Percentiles rank a stretch among this genome's conserved stretches.
Evolutionary conservation across 768 basidiomycete species (phyloP).

Genomic region (Dentipellis fragilis): DNA sequence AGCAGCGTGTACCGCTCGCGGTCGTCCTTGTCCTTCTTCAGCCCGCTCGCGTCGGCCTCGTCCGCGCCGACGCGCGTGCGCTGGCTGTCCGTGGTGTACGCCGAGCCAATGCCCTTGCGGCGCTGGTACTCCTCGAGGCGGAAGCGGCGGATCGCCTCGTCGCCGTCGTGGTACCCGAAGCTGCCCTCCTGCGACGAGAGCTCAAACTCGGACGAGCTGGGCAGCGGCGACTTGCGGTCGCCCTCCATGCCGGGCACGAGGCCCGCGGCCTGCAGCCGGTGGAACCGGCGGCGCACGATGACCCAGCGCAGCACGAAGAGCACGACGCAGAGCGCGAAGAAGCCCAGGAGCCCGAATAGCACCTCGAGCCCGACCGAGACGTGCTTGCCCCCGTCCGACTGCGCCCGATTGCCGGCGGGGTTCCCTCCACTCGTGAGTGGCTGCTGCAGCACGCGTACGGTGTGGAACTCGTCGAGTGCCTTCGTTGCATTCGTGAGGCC

Average conservation of each 20-base stretch:
- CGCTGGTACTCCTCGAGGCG: slow-evolving; percentile 29
- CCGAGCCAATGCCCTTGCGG: slow-evolving; percentile 20
- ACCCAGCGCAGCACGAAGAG: slow-evolving; percentile 50
- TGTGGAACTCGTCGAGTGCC: slow-evolving; percentile 60
- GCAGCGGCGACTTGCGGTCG: slow-evolving; percentile 12
- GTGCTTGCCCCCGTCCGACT: slow-evolving; percentile 23
- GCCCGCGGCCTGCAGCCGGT: slow-evolving; percentile 7
- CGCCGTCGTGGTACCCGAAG: slow-evolving; percentile 19
- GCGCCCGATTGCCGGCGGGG: not conserved
- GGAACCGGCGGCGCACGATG: slow-evolving; percentile 18
- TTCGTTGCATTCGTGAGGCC: slow-evolving; percentile 48
- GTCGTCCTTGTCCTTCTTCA: slow-evolving; percentile 6
- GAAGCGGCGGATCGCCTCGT: slow-evolving; percentile 30
- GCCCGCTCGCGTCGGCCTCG: slow-evolving; percentile 10
- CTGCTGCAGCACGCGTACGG: slow-evolving; percentile 56
- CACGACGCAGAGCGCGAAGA: slow-evolving; percentile 43
- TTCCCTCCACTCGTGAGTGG: slow-evolving; percentile 27
- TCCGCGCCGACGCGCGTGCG: slow-evolving; percentile 17
- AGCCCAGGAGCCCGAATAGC: slow-evolving; percentile 45
- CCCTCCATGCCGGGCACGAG: slow-evolving; percentile 8
- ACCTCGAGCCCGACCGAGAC: slow-evolving; percentile 54
- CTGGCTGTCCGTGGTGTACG: slow-evolving; percentile 25
- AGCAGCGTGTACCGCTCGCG: slow-evolving; percentile 2
- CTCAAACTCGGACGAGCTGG: slow-evolving; percentile 22
- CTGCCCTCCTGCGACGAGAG: slow-evolving; percentile 23